These are phyloP conservation scores for Vigna angularis DNA, from an alignment of 306 rosid species.

Conservation along the genomic window DNA sequence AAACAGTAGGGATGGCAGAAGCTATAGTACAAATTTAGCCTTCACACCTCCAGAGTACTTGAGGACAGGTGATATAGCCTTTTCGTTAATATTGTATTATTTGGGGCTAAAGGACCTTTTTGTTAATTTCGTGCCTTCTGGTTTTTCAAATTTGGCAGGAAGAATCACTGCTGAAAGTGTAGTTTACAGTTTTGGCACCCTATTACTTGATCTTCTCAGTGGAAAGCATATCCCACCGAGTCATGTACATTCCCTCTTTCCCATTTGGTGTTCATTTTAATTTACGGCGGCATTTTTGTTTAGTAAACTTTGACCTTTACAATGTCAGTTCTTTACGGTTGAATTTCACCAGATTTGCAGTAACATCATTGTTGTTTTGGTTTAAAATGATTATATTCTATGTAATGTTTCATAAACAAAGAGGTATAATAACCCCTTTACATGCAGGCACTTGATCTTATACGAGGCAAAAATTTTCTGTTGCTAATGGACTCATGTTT, in stretches of 20 bases:
- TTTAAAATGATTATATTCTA: slow-evolving; percentile 20
- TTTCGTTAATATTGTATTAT: background rate
- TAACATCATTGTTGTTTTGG: slow-evolving; percentile 27
- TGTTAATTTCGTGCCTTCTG: slow-evolving; percentile 12
- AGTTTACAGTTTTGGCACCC: slow-evolving; percentile 89
- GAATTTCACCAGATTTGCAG: slow-evolving; percentile 9
- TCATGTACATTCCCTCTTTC: slow-evolving; percentile 61
- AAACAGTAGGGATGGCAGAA: slow-evolving; percentile 98
- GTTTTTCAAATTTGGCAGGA: slow-evolving; percentile 59
- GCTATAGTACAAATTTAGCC: slow-evolving; percentile 96
- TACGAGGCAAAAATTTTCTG: slow-evolving; percentile 71
- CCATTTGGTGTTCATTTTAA: slow-evolving; percentile 41
- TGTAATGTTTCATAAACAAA: slow-evolving; percentile 6
- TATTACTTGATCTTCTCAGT: slow-evolving; percentile 90
- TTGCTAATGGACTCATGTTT: slow-evolving; percentile 89
- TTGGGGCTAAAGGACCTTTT: background rate
- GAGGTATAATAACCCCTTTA: slow-evolving; percentile 25
- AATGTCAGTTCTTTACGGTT: slow-evolving; percentile 21
- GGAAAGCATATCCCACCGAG: slow-evolving; percentile 97
- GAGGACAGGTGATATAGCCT: slow-evolving; percentile 73
- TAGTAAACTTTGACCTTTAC: slow-evolving; percentile 20
- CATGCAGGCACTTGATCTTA: slow-evolving; percentile 83
- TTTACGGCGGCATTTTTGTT: slow-evolving; percentile 36
- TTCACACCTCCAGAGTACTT: slow-evolving; percentile 99
- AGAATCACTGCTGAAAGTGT: slow-evolving; percentile 89